Conservation (phyloP, 2,329 filamentous ascomycete genomes). For the Pseudogymnoascus sp. region DNA sequence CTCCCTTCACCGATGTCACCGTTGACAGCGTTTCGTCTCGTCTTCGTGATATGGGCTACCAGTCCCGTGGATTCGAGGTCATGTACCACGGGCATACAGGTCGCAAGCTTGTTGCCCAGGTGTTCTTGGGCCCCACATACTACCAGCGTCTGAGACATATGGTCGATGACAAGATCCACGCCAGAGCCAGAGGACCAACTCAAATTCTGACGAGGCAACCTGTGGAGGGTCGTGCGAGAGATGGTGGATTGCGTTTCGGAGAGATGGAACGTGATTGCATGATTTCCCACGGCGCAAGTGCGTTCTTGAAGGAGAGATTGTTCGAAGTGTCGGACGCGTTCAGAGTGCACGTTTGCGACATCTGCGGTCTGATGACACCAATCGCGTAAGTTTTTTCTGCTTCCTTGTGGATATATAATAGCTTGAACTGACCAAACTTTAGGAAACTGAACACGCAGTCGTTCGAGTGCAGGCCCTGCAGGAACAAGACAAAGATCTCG, state of each 20-base stretch:
- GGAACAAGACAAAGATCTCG: constrained; percentile 98
- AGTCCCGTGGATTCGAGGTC: constrained; percentile 93
- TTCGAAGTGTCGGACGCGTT: constrained; percentile 98
- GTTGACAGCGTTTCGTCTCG: constrained; percentile 87
- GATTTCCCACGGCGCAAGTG: constrained; percentile 97
- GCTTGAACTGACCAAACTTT: constrained; percentile 30
- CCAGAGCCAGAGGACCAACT: constrained; percentile 90
- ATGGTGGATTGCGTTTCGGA: constrained; percentile 97
- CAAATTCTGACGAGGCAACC: constrained; percentile 97
- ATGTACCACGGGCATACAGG: constrained; percentile 99
- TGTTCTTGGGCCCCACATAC: constrained; percentile 96
- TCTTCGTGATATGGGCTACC: constrained; percentile 83
- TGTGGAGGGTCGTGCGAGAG: constrained; percentile 94
- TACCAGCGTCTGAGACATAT: constrained; percentile 98
- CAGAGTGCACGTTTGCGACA: constrained; percentile 95
- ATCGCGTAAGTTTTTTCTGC: constrained; percentile 70
- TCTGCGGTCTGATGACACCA: constrained; percentile 97
- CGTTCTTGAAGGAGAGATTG: constrained; percentile 93
- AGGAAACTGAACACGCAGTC: constrained; percentile 92
- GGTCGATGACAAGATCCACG: constrained; percentile 99
- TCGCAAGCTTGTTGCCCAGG: constrained; percentile 83
- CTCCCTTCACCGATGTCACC: constrained; percentile 95
- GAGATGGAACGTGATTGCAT: constrained; percentile 99
- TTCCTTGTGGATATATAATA: constrained; percentile 9
- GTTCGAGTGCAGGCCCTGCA: constrained; percentile 94